phyloP scores from a whole-genome alignment of 1,284 basidiomycete genomes.

The Leccinum pachyderme region DNA sequence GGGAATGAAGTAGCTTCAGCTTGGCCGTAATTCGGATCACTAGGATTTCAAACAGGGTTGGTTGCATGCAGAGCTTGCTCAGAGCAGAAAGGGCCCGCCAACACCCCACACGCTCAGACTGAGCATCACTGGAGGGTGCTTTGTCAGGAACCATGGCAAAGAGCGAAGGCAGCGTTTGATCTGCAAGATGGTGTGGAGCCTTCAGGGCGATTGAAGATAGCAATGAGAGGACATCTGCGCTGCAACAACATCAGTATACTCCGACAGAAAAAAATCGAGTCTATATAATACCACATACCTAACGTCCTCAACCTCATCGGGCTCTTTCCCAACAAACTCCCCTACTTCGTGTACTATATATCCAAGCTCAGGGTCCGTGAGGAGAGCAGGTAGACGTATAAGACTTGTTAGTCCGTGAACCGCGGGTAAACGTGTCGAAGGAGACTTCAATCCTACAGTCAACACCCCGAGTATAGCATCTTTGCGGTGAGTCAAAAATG shows the following conservation, averaged over 20 bases:
- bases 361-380: conserved; percentile 72
- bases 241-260: conserved; percentile 30
- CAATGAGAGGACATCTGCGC: conserved; percentile 67
- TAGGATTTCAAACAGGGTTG: conserved; percentile 82
- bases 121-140: conserved; percentile 58
- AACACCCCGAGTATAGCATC: conserved; percentile 73
- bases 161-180: conserved; percentile 78
- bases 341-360: conserved; percentile 79
- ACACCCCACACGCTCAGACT: conserved; percentile 56
- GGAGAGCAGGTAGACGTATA: conserved; percentile 60
- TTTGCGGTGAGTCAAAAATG: conserved; percentile 63
- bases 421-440: conserved; percentile 56
- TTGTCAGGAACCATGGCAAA: conserved; percentile 72
- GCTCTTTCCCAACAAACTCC: conserved; percentile 60
- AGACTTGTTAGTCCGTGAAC: conserved; percentile 63
- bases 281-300: conserved; percentile 39
- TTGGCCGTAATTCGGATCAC: conserved; percentile 79
- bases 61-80: conserved; percentile 70
- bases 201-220: conserved; percentile 65
- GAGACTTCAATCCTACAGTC: conserved; percentile 57
- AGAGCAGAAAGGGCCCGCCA: conserved; percentile 75
- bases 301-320: conserved; percentile 55
- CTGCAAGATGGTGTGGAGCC: conserved; percentile 67
- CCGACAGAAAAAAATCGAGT: not conserved
- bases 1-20: conserved; percentile 69